Evolutionary conservation across 768 basidiomycete species (phyloP).

Genomic region (Aureoboletus auriporus): DNA sequence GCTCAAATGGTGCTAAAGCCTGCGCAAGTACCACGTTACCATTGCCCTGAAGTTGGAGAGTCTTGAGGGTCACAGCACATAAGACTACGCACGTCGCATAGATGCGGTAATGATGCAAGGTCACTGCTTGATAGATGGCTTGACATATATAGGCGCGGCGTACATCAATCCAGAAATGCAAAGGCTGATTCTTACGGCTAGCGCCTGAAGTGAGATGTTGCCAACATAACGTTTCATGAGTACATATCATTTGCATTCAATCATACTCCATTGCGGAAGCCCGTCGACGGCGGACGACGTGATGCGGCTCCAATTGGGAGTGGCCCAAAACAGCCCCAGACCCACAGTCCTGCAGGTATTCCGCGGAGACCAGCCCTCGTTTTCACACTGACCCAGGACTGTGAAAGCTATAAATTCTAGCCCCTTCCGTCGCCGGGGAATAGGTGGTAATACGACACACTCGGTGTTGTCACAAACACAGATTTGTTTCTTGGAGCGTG

Average conservation of each 20-base stretch:
- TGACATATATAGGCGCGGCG: slow-evolving; percentile 7
- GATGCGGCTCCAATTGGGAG: slow-evolving; percentile 12
- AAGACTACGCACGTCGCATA: slow-evolving; percentile 12
- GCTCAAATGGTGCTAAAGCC: slow-evolving; percentile 1
- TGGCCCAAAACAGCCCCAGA: slow-evolving; percentile 10
- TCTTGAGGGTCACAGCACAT: slow-evolving; percentile 18
- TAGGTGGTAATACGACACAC: not conserved
- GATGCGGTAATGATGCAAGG: slow-evolving; percentile 22
- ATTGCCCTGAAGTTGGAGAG: slow-evolving; percentile 11
- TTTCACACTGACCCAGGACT: slow-evolving; percentile 4
- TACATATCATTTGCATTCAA: slow-evolving; percentile 11
- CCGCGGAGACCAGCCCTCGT: slow-evolving; percentile 21
- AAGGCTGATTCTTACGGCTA: slow-evolving; percentile 11
- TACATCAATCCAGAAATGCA: slow-evolving; percentile 15
- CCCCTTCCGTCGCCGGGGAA: slow-evolving; percentile 7
- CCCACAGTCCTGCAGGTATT: slow-evolving; percentile 15
- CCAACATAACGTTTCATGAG: slow-evolving; percentile 18
- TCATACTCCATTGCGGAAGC: slow-evolving; percentile 15
- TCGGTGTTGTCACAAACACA: not conserved
- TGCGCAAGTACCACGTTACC: slow-evolving; percentile 13
- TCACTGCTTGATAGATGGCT: slow-evolving; percentile 10
- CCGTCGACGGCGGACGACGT: slow-evolving; percentile 20
- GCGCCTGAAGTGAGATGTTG: no score
- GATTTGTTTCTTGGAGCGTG: slow-evolving; percentile 4
- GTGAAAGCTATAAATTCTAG: slow-evolving; percentile 2